Evolutionary conservation across 305 asterid genomes (phyloP).

Genomic region (Fraxinus angustifolia): DNA sequence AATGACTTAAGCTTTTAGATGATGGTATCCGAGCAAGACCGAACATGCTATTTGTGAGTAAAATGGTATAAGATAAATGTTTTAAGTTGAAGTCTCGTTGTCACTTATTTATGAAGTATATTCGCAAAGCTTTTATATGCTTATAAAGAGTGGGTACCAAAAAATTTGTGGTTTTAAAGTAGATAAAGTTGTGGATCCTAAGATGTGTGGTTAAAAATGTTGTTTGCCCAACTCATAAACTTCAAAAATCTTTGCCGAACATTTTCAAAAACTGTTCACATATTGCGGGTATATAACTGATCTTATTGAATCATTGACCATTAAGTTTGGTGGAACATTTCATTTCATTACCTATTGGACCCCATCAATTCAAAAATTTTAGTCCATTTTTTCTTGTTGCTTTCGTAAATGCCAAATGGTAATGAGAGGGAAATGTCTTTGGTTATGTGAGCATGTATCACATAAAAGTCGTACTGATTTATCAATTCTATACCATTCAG

Average conservation of each 20-base stretch:
- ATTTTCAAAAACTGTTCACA: neutral
- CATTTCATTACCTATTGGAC: neutral
- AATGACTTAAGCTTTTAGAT: neutral
- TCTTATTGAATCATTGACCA: neutral
- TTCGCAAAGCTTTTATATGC: neutral
- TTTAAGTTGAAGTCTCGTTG: neutral
- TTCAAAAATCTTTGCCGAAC: neutral
- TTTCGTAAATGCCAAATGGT: constrained; percentile 1
- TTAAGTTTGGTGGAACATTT: constrained; percentile 5
- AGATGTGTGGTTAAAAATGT: neutral
- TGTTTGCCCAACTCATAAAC: neutral
- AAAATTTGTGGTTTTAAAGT: neutral
- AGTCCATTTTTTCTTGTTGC: neutral
- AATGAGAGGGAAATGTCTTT: constrained; percentile 16
- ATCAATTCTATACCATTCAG: constrained; percentile 16
- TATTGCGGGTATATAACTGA: neutral
- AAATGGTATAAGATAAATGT: neutral
- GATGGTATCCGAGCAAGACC: neutral
- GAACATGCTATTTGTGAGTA: neutral
- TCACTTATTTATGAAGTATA: neutral
- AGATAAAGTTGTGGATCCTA: neutral
- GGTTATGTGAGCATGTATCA: neutral
- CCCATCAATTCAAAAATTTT: constrained; percentile 25
- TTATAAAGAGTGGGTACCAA: neutral
- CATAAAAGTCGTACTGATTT: constrained; percentile 27